phyloP scores from a whole-genome alignment of 495 filamentous ascomycete species.

The Aspergillus sparsus region DNA sequence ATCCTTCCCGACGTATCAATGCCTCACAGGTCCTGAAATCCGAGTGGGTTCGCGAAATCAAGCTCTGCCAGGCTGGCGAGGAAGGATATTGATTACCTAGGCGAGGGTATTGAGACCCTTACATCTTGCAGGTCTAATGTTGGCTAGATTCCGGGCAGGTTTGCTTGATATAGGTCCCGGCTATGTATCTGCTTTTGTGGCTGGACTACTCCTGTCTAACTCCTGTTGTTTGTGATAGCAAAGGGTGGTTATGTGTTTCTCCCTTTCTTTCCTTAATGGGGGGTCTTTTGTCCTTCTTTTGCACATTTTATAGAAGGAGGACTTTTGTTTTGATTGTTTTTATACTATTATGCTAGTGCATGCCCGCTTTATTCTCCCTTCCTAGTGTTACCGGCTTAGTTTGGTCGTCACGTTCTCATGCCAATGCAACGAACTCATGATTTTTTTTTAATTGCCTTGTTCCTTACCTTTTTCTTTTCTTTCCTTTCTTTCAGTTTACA shows the following conservation, averaged over 20 bases:
- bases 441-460: slow-evolving; percentile 30
- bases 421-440: slow-evolving; percentile 52
- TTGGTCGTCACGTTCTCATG: slow-evolving; percentile 42
- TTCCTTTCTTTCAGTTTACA: slow-evolving; percentile 20
- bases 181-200: slow-evolving; percentile 13
- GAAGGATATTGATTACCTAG: slow-evolving; percentile 67
- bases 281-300: slow-evolving; percentile 26
- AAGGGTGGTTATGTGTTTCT: slow-evolving; percentile 36
- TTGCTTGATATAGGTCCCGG: slow-evolving; percentile 16
- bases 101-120: slow-evolving; percentile 15
- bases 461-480: slow-evolving; percentile 24
- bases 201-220: slow-evolving; percentile 24
- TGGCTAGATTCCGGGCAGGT: slow-evolving; percentile 15
- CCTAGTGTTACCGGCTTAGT: slow-evolving; percentile 30
- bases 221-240: slow-evolving; percentile 20
- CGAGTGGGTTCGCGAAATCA: slow-evolving; percentile 97
- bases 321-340: slow-evolving; percentile 23
- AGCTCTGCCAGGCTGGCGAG: slow-evolving; percentile 91
- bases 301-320: slow-evolving; percentile 36
- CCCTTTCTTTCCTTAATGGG: slow-evolving; percentile 29
- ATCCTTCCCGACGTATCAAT: slow-evolving; percentile 83
- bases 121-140: slow-evolving; percentile 8
- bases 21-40: slow-evolving; percentile 96
- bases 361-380: slow-evolving; percentile 22
- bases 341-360: slow-evolving; percentile 31